These are phyloP conservation scores for Spathaspora sp. DNA, from an alignment of 1,139 yeast species.

Conservation along the genomic window DNA sequence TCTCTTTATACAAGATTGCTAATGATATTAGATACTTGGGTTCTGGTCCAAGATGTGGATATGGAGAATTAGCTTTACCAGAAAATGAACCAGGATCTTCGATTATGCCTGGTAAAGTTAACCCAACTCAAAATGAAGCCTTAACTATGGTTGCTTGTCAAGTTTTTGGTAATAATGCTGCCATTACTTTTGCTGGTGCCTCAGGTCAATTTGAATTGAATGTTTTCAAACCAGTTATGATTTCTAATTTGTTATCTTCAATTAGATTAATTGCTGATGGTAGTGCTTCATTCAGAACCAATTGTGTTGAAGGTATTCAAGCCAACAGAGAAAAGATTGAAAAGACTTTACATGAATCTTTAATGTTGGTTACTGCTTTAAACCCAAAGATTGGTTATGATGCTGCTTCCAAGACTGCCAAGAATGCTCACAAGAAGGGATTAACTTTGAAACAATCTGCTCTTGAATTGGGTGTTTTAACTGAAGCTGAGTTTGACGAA, in stretches of 20 bases:
- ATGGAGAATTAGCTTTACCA: constrained; percentile 92
- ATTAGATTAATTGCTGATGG: constrained; percentile 90
- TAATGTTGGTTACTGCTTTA: constrained; percentile 97
- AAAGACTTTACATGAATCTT: constrained; percentile 86
- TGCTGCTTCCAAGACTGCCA: constrained; percentile 94
- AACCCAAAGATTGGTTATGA: constrained; percentile 99
- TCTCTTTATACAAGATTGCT: constrained; percentile 91
- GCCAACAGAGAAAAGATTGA: constrained; percentile 88
- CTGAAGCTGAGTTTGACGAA: constrained; percentile 82
- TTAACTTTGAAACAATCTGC: constrained; percentile 93
- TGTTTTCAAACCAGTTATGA: constrained; percentile 96
- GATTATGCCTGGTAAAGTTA: constrained; percentile 99
- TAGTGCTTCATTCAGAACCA: constrained; percentile 79
- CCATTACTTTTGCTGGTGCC: constrained; percentile 96
- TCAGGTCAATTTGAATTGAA: constrained; percentile 98
- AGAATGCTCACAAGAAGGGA: constrained; percentile 98
- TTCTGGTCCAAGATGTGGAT: constrained; percentile 99
- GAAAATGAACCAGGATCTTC: constrained; percentile 99
- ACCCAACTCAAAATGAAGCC: constrained; percentile 99
- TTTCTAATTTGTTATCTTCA: constrained; percentile 83
- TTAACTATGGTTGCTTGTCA: constrained; percentile 97
- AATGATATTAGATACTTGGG: constrained; percentile 97
- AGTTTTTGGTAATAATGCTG: constrained; percentile 94
- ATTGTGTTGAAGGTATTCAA: constrained; percentile 91
- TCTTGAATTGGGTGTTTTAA: constrained; percentile 81